Base-by-base conservation (phyloP, 768 basidiomycete genomes). In the Russula vinacea region DNA sequence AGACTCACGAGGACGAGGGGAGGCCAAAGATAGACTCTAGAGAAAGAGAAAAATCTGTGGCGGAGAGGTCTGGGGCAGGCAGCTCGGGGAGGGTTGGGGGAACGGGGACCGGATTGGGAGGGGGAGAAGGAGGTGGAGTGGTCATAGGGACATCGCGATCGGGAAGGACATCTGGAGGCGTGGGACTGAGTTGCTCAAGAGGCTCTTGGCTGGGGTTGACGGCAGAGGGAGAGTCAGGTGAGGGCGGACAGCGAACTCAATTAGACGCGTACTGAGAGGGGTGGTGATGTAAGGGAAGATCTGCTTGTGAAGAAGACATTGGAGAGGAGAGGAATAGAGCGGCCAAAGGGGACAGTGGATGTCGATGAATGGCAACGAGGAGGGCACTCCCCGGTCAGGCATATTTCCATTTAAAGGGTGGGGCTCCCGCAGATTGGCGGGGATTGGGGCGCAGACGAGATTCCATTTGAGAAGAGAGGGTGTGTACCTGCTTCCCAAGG, bases 11-110 rank as follows among this genome's bases (percentile, higher is more conserved):
- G 26, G 57, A 32, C 5, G 57, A 42, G 0, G 60, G 9, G 2
- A 40, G 9, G 4, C 66, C 66, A 6, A 69, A 39, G n/a, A 69
- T 52, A 29, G 62, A 58, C n/a, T 67, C 68, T 40, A 69, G 17
- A 7, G 66, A 56, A 56, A 13, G 26, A 7, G 40, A 44, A 2
- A 57, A 45, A 29, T 45, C 42, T 33, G 40, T 2, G 19, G 59
- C 40, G 44, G 51, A 40, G 37, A 56, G 37, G n/a, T 68, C 67
- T 37, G 29, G 14, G 5, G 42, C 2, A 2, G 65, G 50, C 2
- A 69, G 26, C 35, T 69, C 66, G 8, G 68, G 62, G 5, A 58
- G 13, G 3, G 67, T 59, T 32, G 62, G 67, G 19, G 64, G 64
- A 7, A 61, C 51, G 32, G 64, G 54, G 10, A n/a, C n/a, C n/a